phyloP scores from a whole-genome alignment of 1,284 basidiomycete genomes.

The Leccinum angustisporum region DNA sequence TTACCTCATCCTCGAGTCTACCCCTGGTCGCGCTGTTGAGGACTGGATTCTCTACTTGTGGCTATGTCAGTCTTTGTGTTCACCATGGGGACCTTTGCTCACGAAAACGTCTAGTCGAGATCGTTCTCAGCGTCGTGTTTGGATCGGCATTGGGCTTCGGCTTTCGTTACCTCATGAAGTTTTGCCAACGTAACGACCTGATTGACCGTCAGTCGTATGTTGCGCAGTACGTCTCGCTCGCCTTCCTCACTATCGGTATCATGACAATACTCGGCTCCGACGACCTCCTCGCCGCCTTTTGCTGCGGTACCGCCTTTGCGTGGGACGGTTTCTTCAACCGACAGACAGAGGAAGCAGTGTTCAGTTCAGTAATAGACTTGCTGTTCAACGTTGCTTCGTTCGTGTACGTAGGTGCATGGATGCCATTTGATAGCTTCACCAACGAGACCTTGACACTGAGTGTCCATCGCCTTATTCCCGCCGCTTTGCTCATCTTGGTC shows the following conservation, averaged over 20 bases:
- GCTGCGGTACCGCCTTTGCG: slow-evolving; percentile 94
- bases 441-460: slow-evolving; percentile 66
- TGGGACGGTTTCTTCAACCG: slow-evolving; percentile 99
- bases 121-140: slow-evolving; percentile 78
- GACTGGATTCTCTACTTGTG: slow-evolving; percentile 86
- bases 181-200: slow-evolving; percentile 84
- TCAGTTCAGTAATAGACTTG: slow-evolving; percentile 93
- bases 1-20: slow-evolving; percentile 76
- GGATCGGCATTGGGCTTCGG: slow-evolving; percentile 79
- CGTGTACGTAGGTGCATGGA: slow-evolving; percentile 93
- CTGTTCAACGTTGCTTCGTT: slow-evolving; percentile 90
- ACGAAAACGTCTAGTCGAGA: slow-evolving; percentile 59
- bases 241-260: slow-evolving; percentile 81
- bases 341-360: slow-evolving; percentile 93
- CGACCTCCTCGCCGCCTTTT: slow-evolving; percentile 92
- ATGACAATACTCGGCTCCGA: slow-evolving; percentile 89
- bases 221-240: slow-evolving; percentile 77
- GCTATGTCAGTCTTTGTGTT: slow-evolving; percentile 60
- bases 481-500: slow-evolving; percentile 77
- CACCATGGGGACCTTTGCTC: slow-evolving; percentile 3
- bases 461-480: slow-evolving; percentile 81
- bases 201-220: slow-evolving; percentile 95
- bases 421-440: slow-evolving; percentile 82
- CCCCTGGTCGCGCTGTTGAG: slow-evolving; percentile 64
- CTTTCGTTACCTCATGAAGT: slow-evolving; percentile 94